Percentiles rank a stretch among this genome's conserved stretches.
Evolutionary conservation across 768 basidiomycete species (phyloP).

Genomic region (Lactarius pseudohatsudake): DNA sequence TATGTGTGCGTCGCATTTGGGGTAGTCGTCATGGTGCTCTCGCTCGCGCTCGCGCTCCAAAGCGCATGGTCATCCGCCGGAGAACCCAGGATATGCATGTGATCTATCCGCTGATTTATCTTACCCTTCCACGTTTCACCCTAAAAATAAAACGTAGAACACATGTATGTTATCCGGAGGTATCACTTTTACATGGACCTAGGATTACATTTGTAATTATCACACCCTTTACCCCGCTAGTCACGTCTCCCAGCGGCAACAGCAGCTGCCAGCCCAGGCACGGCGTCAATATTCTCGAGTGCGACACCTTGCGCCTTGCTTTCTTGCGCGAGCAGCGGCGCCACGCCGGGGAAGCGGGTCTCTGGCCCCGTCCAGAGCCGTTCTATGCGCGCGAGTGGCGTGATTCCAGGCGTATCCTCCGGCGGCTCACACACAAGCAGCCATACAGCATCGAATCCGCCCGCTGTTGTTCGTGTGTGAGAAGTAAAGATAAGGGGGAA

Average conservation of each 20-base stretch:
- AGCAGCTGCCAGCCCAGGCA: constrained; percentile 26
- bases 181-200: constrained; percentile 20
- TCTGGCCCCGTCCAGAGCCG: constrained; percentile 53
- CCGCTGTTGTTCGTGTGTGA: constrained; percentile 55
- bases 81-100: constrained; percentile 69
- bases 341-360: constrained; percentile 55
- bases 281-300: constrained; percentile 54
- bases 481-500: not conserved
- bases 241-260: constrained; percentile 13
- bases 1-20: constrained; percentile 74
- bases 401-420: constrained; percentile 42
- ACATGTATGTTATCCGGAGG: constrained; percentile 24
- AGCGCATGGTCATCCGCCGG: constrained; percentile 79
- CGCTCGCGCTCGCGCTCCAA: constrained; percentile 69
- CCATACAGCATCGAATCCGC: constrained; percentile 98
- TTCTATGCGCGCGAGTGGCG: constrained; percentile 61
- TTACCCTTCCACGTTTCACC: not conserved
- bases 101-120: constrained; percentile 26
- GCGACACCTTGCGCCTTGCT: constrained; percentile 65
- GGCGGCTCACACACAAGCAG: constrained; percentile 72
- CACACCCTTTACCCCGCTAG: not conserved
- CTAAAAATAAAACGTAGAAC: constrained; percentile 4
- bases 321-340: constrained; percentile 70
- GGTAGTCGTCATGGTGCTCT: constrained; percentile 70
- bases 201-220: constrained; percentile 16